Conservation (phyloP, 108 stramenopile species). For the Nitzschia palea region DNA sequence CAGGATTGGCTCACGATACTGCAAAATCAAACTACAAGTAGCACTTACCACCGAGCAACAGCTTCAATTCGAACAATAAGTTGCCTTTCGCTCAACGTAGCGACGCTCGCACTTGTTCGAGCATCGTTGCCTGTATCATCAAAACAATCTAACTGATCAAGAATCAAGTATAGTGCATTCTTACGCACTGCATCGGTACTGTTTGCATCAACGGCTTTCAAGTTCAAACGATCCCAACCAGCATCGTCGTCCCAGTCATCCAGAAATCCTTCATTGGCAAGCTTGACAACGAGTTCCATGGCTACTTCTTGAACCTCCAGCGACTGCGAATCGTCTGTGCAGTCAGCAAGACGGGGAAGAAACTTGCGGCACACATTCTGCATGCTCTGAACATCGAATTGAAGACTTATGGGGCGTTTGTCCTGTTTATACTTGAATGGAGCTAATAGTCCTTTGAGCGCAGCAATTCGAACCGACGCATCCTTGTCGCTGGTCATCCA, state of each 20-base stretch:
- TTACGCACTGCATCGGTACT: conserved; percentile 56
- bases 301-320: conserved; percentile 72
- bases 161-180: conserved; percentile 76
- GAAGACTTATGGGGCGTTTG: conserved; percentile 16
- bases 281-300: conserved; percentile 58
- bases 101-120: not conserved
- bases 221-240: conserved; percentile 78
- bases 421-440: conserved; percentile 56
- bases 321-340: conserved; percentile 38
- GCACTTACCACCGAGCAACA: conserved; percentile 36
- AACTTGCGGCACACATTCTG: conserved; percentile 73
- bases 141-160: conserved; percentile 87
- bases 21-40: too few species aligned
- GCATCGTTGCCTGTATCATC: conserved; percentile 57
- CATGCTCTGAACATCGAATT: conserved; percentile 60
- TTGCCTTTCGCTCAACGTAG: conserved; percentile 33
- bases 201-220: conserved; percentile 59
- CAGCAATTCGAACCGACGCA: conserved; percentile 58
- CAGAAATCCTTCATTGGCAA: conserved; percentile 68
- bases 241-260: conserved; percentile 80
- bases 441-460: conserved; percentile 55
- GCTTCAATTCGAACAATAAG: conserved; percentile 33
- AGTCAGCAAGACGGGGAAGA: conserved; percentile 61
- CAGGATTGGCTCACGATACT: not conserved
- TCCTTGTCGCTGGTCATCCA: conserved; percentile 87